These are phyloP conservation scores for Talaromyces trachyspermus DNA, from an alignment of 495 filamentous ascomycete species.

Conservation along the genomic window DNA sequence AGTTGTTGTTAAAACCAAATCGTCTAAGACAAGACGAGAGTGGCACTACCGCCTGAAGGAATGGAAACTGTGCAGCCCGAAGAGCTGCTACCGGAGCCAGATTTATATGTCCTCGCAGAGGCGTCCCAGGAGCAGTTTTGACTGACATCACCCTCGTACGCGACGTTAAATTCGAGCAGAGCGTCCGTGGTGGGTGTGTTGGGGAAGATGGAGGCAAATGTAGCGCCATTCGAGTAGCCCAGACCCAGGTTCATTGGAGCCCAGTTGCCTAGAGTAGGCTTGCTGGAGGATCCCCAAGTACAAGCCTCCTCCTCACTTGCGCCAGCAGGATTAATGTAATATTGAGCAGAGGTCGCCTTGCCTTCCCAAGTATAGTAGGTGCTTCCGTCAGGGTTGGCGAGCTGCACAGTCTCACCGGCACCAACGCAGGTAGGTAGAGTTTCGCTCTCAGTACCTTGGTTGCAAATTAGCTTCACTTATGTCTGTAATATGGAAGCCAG, in stretches of 20 bases:
- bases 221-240: conserved; percentile 57
- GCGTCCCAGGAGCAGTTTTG: conserved; percentile 64
- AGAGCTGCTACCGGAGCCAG: conserved; percentile 33
- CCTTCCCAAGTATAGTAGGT: conserved; percentile 73
- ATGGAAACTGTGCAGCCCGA: conserved; percentile 61
- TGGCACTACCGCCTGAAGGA: neutral
- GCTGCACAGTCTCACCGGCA: conserved; percentile 45
- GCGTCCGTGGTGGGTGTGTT: conserved; percentile 56
- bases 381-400: conserved; percentile 66
- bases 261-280: conserved; percentile 68
- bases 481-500: neutral
- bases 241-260: conserved; percentile 85
- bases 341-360: conserved; percentile 78
- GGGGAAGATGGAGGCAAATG: conserved; percentile 77
- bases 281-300: conserved; percentile 62
- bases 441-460: conserved; percentile 64
- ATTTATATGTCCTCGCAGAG: conserved; percentile 56
- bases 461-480: conserved; percentile 11
- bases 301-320: conserved; percentile 63
- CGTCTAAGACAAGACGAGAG: neutral
- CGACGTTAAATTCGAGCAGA: conserved; percentile 64
- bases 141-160: conserved; percentile 56
- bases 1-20: neutral
- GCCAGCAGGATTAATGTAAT: conserved; percentile 87
- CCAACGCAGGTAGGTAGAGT: conserved; percentile 62